Base-by-base conservation (phyloP, 805 yeast species). In the Scheffersomyces amazonensis region DNA sequence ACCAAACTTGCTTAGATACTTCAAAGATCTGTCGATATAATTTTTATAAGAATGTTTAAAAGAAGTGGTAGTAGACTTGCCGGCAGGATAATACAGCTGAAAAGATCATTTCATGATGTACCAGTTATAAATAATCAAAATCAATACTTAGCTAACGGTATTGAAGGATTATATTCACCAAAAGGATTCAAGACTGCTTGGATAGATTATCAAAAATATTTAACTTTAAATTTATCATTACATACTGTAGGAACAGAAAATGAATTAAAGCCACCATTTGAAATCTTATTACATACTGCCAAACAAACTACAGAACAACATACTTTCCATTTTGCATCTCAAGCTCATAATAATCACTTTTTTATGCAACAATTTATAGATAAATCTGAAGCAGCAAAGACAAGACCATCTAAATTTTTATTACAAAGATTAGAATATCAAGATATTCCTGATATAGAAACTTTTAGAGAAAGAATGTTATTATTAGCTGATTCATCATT, bases 261-360 rank as follows among this genome's bases (percentile, higher is more conserved):
- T 57, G 96, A 88, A 60, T 75, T 84, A 6, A 78, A 85, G 56
- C 66, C 75, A 15, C 91, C 96, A 3, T 78, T 83, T 58, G 85
- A 85, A 44, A 78, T 87, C 38, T 58, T 81, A 41, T 62, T 80
- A 42, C 75, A 80, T 47, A 79, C 93, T 1, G 83, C 89, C 3
- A 75, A 76, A 51, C 76, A 79, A 45, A 70, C 85, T 21, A 76
- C 80, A 21, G 76, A 78, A 50, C 81, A 89, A 23, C 76, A 78
- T 39, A 62, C 78, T n/a, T 90, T 83, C 72, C 93, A 90, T 64
- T 78, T 75, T 54, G 97, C 98, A 2, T 86, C 96, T 4, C 95
- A 86, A 58, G 81, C 89, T 2, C 91, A 86, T 66, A 90, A 89
- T 65, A 93, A 93, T 67, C 99, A 91, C 64, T 73, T 93, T 35